Evolutionary conservation across 1,284 basidiomycete species (phyloP).

Genomic region (Rhodotorula sp.): DNA sequence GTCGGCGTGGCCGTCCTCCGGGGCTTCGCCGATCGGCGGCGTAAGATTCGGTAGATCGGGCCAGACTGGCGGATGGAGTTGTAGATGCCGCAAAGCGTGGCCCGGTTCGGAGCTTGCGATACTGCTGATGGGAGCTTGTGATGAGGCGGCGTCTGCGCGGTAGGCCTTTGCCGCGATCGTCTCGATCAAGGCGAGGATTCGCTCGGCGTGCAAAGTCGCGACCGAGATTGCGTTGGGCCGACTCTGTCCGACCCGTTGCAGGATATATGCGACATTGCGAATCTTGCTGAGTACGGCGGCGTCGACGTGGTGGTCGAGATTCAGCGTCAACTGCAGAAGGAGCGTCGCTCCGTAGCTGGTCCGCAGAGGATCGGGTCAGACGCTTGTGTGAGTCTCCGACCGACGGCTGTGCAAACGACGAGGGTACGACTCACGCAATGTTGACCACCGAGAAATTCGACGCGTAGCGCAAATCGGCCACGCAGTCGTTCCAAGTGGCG

Average conservation of each 20-base stretch:
- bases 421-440: slow-evolving; percentile 18
- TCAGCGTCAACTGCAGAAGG: slow-evolving; percentile 7
- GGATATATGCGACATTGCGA: slow-evolving; percentile 1
- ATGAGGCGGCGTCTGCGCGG: no score
- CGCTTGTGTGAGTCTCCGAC: not conserved
- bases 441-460: slow-evolving; percentile 24
- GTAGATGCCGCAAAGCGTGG: no score
- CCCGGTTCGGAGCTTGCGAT: no score
- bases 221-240: slow-evolving; percentile 10
- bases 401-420: no score
- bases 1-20: no score
- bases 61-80: no score
- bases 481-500: slow-evolving; percentile 20
- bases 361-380: not conserved
- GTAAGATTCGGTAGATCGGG: no score
- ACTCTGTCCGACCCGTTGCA: slow-evolving; percentile 12
- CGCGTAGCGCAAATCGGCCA: slow-evolving; percentile 13
- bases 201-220: no score
- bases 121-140: no score
- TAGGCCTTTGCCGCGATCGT: no score
- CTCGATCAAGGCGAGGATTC: no score
- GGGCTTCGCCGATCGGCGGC: no score
- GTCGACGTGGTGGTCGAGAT: not conserved
- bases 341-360: slow-evolving; percentile 24
- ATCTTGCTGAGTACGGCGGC: not conserved